phyloP scores from a whole-genome alignment of 2,329 filamentous ascomycete genomes.

The Epichloe sylvatica region DNA sequence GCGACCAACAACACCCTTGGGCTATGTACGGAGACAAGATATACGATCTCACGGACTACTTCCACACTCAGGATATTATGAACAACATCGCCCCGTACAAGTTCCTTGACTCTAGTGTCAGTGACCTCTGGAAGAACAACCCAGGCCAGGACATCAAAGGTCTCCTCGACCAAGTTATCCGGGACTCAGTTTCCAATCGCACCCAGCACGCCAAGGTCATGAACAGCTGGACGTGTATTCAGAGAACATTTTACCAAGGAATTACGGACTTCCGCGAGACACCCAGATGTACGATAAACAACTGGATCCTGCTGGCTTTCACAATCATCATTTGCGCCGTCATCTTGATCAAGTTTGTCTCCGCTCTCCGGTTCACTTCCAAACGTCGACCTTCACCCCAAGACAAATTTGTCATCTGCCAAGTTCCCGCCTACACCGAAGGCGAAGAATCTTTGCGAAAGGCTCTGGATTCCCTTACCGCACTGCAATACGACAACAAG shows the following conservation, averaged over 20 bases:
- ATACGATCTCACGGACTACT: conserved; percentile 89
- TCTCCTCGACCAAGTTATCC: conserved; percentile 43
- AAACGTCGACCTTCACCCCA: conserved; percentile 81
- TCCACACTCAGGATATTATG: conserved; percentile 52
- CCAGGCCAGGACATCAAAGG: conserved; percentile 66
- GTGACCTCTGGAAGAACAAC: conserved; percentile 56
- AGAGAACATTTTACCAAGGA: conserved; percentile 72
- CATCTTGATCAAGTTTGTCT: conserved; percentile 77
- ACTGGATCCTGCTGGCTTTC: conserved; percentile 78
- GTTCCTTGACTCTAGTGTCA: conserved; percentile 59
- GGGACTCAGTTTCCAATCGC: conserved; percentile 33
- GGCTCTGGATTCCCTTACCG: conserved; percentile 84
- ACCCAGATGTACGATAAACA: conserved; percentile 70
- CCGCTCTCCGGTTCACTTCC: conserved; percentile 83
- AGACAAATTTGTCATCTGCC: conserved; percentile 98
- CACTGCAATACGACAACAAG: conserved; percentile 95
- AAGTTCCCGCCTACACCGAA: conserved; percentile 95
- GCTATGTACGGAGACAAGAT: conserved; percentile 61
- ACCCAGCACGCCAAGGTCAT: conserved; percentile 35
- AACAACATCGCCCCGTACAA: conserved; percentile 43
- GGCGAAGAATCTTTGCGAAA: conserved; percentile 90
- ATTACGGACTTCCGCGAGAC: conserved; percentile 71
- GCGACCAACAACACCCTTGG: conserved; percentile 56
- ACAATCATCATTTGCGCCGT: conserved; percentile 71
- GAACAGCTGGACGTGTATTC: conserved; percentile 66